These are phyloP conservation scores for Syncephalastrum contaminatum DNA, from an alignment of 371 early-diverging fungal species.

Conservation along the genomic window DNA sequence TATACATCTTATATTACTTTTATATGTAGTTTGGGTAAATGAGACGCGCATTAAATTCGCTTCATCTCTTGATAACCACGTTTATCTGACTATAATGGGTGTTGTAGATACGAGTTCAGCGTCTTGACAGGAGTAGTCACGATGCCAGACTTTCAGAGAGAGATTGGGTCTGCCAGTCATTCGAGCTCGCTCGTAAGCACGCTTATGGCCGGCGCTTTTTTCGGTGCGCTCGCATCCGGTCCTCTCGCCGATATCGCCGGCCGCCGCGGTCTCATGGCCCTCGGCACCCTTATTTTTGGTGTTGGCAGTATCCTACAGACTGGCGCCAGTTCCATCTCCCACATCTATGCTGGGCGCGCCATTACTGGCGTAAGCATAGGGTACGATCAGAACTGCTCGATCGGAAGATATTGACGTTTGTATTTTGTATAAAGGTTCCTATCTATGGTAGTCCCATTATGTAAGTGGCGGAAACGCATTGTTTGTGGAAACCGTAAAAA, in stretches of 20 bases:
- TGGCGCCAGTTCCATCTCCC: conserved; percentile 47
- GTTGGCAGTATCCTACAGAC: conserved; percentile 76
- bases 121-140: conserved; percentile 44
- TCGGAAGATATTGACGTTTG: background rate
- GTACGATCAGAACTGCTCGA: conserved; percentile 30
- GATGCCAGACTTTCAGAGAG: conserved; percentile 41
- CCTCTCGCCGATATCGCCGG: conserved; percentile 72
- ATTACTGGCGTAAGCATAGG: conserved; percentile 87
- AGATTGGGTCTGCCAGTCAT: conserved; percentile 26
- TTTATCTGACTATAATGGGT: conserved; percentile 6
- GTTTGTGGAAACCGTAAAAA: too few species aligned
- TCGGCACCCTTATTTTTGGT: conserved; percentile 69
- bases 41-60: background rate
- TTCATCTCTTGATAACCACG: background rate
- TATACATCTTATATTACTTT: background rate
- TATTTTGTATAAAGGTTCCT: conserved; percentile 43
- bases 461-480: conserved; percentile 19
- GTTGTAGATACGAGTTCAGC: conserved; percentile 47
- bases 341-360: conserved; percentile 74
- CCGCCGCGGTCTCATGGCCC: conserved; percentile 72
- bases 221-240: conserved; percentile 64
- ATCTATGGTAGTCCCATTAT: conserved; percentile 88
- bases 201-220: conserved; percentile 69
- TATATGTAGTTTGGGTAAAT: conserved; percentile 9
- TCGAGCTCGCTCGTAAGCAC: conserved; percentile 61